Evolutionary conservation across 2,329 filamentous ascomycete species (phyloP).

Genomic region (Ophiostoma pallidulum): DNA sequence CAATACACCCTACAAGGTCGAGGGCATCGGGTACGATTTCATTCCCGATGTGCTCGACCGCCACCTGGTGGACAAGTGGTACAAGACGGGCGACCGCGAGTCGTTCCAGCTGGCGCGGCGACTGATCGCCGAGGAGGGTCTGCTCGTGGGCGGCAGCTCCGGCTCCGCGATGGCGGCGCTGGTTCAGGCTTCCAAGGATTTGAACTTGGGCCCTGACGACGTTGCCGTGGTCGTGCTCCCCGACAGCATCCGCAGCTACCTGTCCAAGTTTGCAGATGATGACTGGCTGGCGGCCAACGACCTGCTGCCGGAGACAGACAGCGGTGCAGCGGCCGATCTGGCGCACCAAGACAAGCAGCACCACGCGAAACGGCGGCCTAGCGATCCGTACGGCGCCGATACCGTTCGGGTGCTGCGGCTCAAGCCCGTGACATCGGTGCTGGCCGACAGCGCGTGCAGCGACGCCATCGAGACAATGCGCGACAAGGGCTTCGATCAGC

Average conservation of each 20-base stretch:
- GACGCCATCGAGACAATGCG: slow-evolving; percentile 97
- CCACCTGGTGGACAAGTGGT: slow-evolving; percentile 79
- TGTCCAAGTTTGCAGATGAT: slow-evolving; percentile 97
- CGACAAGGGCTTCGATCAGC: slow-evolving; percentile 95
- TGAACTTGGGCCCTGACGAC: slow-evolving; percentile 71
- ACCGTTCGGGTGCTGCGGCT: slow-evolving; percentile 77
- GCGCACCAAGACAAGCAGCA: slow-evolving; percentile 24
- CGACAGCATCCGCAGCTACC: slow-evolving; percentile 93
- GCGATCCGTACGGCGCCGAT: slow-evolving; percentile 65
- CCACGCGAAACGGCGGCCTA: slow-evolving; percentile 28
- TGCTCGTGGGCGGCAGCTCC: slow-evolving; percentile 87
- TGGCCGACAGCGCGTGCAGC: slow-evolving; percentile 60
- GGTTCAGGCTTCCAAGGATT: slow-evolving; percentile 66
- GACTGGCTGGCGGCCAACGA: slow-evolving; percentile 98
- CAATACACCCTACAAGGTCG: slow-evolving; percentile 90
- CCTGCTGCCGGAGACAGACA: slow-evolving; percentile 54
- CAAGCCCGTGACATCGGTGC: slow-evolving; percentile 85
- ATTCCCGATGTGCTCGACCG: slow-evolving; percentile 88
- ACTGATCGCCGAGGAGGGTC: slow-evolving; percentile 86
- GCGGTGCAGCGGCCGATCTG: slow-evolving; percentile 38
- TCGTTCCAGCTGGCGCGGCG: slow-evolving; percentile 85
- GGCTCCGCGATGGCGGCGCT: slow-evolving; percentile 83
- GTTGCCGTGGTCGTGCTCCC: slow-evolving; percentile 85
- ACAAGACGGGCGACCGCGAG: slow-evolving; percentile 91
- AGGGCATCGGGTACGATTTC: slow-evolving; percentile 98